Evolutionary conservation across 305 asterid species (phyloP).

Genomic region (Coffea humblotiana): DNA sequence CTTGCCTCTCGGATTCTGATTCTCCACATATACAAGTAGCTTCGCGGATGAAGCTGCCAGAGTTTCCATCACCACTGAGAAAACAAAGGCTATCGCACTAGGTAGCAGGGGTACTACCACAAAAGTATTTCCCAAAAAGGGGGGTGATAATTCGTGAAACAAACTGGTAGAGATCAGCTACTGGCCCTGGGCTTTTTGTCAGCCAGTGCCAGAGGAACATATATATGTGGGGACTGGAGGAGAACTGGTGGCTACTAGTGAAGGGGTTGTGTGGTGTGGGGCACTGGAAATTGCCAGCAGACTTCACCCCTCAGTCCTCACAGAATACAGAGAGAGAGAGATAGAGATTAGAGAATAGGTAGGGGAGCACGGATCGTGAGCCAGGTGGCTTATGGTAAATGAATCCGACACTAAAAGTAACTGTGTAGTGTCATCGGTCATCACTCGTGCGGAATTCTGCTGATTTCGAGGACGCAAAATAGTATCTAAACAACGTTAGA

Average conservation of each 20-base stretch:
- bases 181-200: no score
- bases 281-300: neutral
- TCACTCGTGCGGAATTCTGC: no score
- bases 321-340: no score
- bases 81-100: neutral
- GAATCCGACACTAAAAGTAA: no score
- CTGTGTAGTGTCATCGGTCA: no score
- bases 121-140: no score
- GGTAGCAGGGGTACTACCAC: neutral
- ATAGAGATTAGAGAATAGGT: no score
- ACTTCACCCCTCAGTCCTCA: no score
- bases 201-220: neutral
- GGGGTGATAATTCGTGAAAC: no score
- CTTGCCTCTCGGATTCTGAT: conserved; percentile 20
- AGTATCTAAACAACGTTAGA: conserved; percentile 23
- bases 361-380: conserved; percentile 17
- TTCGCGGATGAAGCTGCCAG: conserved; percentile 40
- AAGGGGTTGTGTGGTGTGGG: conserved; percentile 6
- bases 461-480: no score
- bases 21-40: conserved; percentile 27
- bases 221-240: neutral
- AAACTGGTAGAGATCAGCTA: no score
- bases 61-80: conserved; percentile 38
- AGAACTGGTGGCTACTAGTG: conserved; percentile 26
- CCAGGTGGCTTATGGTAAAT: conserved; percentile 20